Base-by-base conservation (phyloP, 169 alveolate species). In the Amoebophrya sp. region DNA sequence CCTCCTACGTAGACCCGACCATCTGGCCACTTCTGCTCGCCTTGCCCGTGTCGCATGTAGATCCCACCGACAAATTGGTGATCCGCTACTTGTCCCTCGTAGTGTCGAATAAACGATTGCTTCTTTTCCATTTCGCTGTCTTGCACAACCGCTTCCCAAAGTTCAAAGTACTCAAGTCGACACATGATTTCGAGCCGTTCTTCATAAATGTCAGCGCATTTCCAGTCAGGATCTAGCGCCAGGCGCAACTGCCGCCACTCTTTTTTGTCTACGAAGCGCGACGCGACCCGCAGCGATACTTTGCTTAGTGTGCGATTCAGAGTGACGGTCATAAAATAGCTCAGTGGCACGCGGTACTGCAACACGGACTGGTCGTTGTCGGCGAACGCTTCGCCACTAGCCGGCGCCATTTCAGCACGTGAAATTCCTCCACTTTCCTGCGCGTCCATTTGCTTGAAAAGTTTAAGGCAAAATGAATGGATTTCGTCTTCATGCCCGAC, bases 171-270 rank as follows among this genome's bases (percentile, higher is more conserved):
- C 38, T 40, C 88, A 0, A 35, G 88, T 35, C 33, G 35, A 38
- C 40, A 18, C 29, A 18, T 33, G 39, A 89, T 40, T n/a, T n/a
- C 77, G 47, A 89, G 41, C 40, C 54, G 40, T 25, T 66, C 83
- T 66, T 89, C 91, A 47, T 18, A 89, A 32, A n/a, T 47, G n/a
- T 89, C 77, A 0, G 2, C 0, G 83, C 77, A 53, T 41, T 89
- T 35, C 91, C 91, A 89, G 77, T 89, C 91, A 0, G 91, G 91
- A n/a, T 40, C 40, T 35, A 89, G 77, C 7, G 88, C 91, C 83
- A 40, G 29, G 25, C 41, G 40, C 91, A 89, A 32, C 14, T 0
- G 38, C 33, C 40, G 53, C 91, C 91, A 89, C 91, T 89, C 91
- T 32, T 14, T 25, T 7, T n/a, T 40, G 25, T 33, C 33, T 83